Base-by-base conservation (phyloP, 169 alveolate species). In the Prorocentrum cordatum region DNA sequence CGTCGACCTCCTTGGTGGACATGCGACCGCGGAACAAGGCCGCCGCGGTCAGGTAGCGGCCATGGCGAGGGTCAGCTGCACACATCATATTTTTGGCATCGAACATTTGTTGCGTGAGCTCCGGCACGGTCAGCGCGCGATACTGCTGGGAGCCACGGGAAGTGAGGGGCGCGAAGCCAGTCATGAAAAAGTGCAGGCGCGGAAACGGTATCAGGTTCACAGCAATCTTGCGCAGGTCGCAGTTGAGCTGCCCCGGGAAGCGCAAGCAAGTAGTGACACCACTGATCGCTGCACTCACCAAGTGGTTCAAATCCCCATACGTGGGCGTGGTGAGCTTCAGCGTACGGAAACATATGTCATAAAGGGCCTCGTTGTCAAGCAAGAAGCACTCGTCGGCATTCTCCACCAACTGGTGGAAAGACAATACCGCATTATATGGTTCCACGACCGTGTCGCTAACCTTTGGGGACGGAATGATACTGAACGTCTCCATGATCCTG, bases 341-440 rank as follows among this genome's bases (percentile, higher is more conserved):
- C 33, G 99, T 97, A 93, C 99, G 96, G 98, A 98, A 98, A 95
- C 99, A 98, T 83, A 98, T 98, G 94, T 98, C 99, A 85, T 98
- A 98, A 83, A 98, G 95, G 58, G 99, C 99, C 93, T 98, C 99
- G 94, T 98, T 98, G 94, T 98, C 99, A 64, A 97, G 95, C 64
- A 96, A 98, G 94, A 96, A 98, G 92, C 96, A 98, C 92, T 96
- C 99, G 93, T 98, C 99, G 29, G 99, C 97, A 93, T 97, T 97
- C 93, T 97, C 99, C 61, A 98, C 99, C 80, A 97, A 94, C 93
- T 97, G 98, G 93, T 98, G 99, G 83, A 98, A 98, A 61, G 99
- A 96, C 59, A 98, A 94, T 2, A 99, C 97, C 20, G 10, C 99
- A 93, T 98, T 97, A 95, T 97, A 97, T 59, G 99, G 99, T 93